Evolutionary conservation across 495 filamentous ascomycete species (phyloP), one percentile per base, ranked within the genome.

Genomic region (Rhypophila decipiens): DNA sequence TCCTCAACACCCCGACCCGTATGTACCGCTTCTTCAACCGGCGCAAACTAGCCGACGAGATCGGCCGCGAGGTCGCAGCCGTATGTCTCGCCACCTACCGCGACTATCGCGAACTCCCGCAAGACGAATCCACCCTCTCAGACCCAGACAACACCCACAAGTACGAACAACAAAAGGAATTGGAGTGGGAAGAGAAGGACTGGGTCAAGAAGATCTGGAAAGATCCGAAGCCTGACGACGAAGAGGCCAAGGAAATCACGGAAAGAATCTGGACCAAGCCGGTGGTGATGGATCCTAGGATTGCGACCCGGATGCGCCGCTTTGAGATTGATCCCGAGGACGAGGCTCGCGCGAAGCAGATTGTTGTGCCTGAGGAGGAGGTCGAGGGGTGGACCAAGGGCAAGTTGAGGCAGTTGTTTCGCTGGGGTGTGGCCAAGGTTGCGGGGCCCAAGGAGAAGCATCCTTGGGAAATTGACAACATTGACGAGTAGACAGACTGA

Each of bases 11-110:
- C 0, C 88, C 88, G 0, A 87, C 80, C 52, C 81, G 93, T 29
- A 60, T 96, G 42, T 86, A 87, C 58, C 88, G 93, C 38, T 99
- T 88, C 75, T 72, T 99, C 34, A 96, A 82, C 61, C 84, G 88
- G 39, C 87, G 94, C 12, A 65, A 79, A 36, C 74, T 96, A 15
- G 94, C 94, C 36, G 91, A 99, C 56, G 72, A 80, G 4, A 83
- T 95, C 45, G 94, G 93, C 36, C 85, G 87, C n/a, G 80, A 95
- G 39, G 87, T 90, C 24, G 94, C 91, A 1, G 85, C 86, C 29
- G 77, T 87, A 18, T 90, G 91, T 23, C 73, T 97, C 4, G 85
- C 81, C 4, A 61, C 75, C 52, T 66, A 77, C 66, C 66, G 79
- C 59, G 66, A 73, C 46, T 73, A 70, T 57, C 56, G 59, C 12